Evolutionary conservation across 192 early-diverging fungal genomes (phyloP).

Genomic region (Backusella westeae): DNA sequence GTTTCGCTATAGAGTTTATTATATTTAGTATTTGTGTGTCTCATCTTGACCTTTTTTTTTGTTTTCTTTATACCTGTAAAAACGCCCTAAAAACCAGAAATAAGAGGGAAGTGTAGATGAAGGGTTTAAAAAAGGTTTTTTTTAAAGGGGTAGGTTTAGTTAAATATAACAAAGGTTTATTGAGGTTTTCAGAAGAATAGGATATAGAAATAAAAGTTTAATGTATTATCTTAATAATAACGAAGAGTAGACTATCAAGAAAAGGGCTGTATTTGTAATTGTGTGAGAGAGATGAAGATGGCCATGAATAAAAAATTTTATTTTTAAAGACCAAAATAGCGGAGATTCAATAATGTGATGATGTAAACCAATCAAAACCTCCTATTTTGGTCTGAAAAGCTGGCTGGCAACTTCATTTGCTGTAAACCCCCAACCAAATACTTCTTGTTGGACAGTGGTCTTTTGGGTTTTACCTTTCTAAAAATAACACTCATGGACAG

Average conservation of each 20-base stretch:
- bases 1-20: constrained; percentile 6
- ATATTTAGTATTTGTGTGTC: not conserved
- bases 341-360: not conserved
- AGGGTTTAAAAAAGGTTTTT: not conserved
- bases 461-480: not conserved
- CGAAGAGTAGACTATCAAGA: not conserved
- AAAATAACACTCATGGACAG: not conserved
- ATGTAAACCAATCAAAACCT: not conserved
- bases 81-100: constrained; percentile 24
- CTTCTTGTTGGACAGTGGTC: not conserved
- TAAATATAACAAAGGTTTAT: not conserved
- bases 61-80: not conserved
- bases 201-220: not conserved
- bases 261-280: not conserved
- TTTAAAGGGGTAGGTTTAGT: not conserved
- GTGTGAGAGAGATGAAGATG: not conserved
- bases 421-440: not conserved
- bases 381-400: not conserved
- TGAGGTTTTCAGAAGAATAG: not conserved
- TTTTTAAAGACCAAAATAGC: not conserved
- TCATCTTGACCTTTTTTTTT: not conserved
- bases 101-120: constrained; percentile 4
- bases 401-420: not conserved
- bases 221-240: not conserved
- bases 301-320: not conserved